These are phyloP conservation scores for Diaporthe citriasiana DNA, from an alignment of 2,329 filamentous ascomycete species.

Conservation along the genomic window DNA sequence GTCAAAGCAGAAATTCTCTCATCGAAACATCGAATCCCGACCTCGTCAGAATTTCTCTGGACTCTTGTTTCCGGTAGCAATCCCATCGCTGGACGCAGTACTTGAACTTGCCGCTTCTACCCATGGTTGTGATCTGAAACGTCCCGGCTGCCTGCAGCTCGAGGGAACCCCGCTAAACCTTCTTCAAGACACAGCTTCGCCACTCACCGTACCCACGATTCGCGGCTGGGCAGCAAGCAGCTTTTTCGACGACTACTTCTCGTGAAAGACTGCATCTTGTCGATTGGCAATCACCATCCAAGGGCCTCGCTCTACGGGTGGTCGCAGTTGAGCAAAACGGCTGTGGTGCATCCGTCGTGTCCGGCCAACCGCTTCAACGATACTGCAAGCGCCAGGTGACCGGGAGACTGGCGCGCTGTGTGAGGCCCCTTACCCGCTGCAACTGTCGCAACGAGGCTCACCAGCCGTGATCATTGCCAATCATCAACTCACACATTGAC, in stretches of 20 bases:
- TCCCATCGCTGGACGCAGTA: not conserved
- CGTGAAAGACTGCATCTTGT: not conserved
- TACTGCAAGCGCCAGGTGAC: not conserved
- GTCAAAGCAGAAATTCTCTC: constrained; percentile 27
- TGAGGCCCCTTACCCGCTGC: not conserved
- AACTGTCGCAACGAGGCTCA: constrained; percentile 16
- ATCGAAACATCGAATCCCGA: not conserved
- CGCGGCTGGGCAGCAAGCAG: not conserved
- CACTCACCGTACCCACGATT: constrained; percentile 23
- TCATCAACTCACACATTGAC: constrained; percentile 11
- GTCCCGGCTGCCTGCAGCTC: constrained; percentile 22
- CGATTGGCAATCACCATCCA: not conserved
- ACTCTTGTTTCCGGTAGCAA: constrained; percentile 6
- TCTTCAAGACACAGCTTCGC: constrained; percentile 15
- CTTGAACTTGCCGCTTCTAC: constrained; percentile 4
- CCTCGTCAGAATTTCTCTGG: not conserved
- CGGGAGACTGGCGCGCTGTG: not conserved
- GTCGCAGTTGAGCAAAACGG: not conserved
- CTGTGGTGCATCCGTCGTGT: not conserved
- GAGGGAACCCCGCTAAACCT: constrained; percentile 19
- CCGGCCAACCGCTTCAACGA: not conserved
- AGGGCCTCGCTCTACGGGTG: not conserved
- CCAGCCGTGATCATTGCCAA: constrained; percentile 20
- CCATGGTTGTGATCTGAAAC: constrained; percentile 24
- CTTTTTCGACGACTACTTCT: not conserved